Conservation (phyloP, 1,284 basidiomycete species). For the Ustilago shanxiensis region DNA sequence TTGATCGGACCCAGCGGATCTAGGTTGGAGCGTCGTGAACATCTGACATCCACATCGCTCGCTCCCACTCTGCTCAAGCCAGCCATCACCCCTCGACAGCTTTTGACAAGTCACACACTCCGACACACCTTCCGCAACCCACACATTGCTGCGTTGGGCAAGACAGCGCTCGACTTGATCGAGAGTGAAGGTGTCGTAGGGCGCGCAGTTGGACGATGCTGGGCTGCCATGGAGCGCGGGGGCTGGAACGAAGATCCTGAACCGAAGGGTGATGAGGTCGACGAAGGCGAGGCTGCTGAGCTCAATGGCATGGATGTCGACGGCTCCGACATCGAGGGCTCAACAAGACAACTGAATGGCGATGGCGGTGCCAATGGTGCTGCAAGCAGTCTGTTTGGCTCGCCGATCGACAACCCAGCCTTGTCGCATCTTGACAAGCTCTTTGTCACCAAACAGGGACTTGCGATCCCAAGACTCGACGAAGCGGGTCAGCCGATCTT, state of each 20-base stretch:
- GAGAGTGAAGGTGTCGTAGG: constrained; percentile 67
- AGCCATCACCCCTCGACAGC: constrained; percentile 58
- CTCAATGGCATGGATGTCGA: constrained; percentile 47
- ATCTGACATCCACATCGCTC: constrained; percentile 59
- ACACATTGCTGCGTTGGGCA: constrained; percentile 65
- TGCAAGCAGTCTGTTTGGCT: constrained; percentile 34
- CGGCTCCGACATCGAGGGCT: constrained; percentile 20
- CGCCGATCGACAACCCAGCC: constrained; percentile 54
- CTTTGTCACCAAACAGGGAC: constrained; percentile 65
- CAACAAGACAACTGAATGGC: constrained; percentile 12
- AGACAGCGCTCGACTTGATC: constrained; percentile 67
- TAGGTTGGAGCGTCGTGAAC: constrained; percentile 29
- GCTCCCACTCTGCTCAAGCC: constrained; percentile 67
- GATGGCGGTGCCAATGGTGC: constrained; percentile 9
- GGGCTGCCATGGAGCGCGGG: constrained; percentile 63
- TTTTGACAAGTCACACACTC: constrained; percentile 66
- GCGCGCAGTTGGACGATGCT: constrained; percentile 64
- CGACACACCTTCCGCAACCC: constrained; percentile 68
- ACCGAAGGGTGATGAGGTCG: constrained; percentile 30
- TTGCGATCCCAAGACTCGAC: constrained; percentile 53
- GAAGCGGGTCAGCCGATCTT: constrained; percentile 52
- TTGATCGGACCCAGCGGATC: constrained; percentile 14
- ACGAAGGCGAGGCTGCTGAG: constrained; percentile 9
- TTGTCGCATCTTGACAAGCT: constrained; percentile 64
- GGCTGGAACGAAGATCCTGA: constrained; percentile 52